These are phyloP conservation scores for Pseudohalonectria lignicola DNA, from an alignment of 2,329 filamentous ascomycete species.

Conservation along the genomic window DNA sequence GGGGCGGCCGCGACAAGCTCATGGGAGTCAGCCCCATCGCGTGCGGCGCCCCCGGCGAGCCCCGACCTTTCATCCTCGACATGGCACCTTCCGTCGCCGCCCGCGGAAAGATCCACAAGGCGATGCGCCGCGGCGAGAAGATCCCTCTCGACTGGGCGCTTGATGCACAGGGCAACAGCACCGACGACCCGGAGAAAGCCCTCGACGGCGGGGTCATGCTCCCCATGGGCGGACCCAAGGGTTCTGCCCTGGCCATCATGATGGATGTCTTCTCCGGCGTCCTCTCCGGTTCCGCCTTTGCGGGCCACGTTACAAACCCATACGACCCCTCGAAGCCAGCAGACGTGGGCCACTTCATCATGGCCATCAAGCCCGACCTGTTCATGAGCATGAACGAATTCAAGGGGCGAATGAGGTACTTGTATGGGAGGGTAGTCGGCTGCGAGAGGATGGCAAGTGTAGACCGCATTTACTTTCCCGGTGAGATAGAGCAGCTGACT, in stretches of 20 bases:
- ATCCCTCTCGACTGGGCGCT: conserved; percentile 68
- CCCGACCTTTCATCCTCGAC: conserved; percentile 59
- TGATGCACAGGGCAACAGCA: conserved; percentile 56
- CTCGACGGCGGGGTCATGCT: conserved; percentile 66
- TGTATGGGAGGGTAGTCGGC: conserved; percentile 41
- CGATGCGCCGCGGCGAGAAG: conserved; percentile 52
- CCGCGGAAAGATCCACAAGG: conserved; percentile 64
- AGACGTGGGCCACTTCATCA: conserved; percentile 64
- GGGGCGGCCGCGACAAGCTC: conserved; percentile 56
- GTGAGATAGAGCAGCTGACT: conserved; percentile 39
- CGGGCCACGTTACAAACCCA: conserved; percentile 63
- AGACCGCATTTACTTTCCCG: conserved; percentile 49
- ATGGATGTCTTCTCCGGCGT: conserved; percentile 85
- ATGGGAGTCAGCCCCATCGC: conserved; percentile 67
- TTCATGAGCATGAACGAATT: conserved; percentile 65
- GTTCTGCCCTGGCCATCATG: conserved; percentile 67
- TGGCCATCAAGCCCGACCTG: conserved; percentile 63
- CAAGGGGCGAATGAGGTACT: conserved; percentile 44
- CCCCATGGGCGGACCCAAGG: conserved; percentile 78
- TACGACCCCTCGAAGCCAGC: conserved; percentile 61
- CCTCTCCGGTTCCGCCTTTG: conserved; percentile 67
- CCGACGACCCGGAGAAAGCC: conserved; percentile 60
- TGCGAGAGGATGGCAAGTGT: conserved; percentile 44
- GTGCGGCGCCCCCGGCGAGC: conserved; percentile 56
- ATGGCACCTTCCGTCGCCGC: conserved; percentile 63